Evolutionary conservation across 1,284 basidiomycete genomes (phyloP).

Genomic region (Tilletia setariae): DNA sequence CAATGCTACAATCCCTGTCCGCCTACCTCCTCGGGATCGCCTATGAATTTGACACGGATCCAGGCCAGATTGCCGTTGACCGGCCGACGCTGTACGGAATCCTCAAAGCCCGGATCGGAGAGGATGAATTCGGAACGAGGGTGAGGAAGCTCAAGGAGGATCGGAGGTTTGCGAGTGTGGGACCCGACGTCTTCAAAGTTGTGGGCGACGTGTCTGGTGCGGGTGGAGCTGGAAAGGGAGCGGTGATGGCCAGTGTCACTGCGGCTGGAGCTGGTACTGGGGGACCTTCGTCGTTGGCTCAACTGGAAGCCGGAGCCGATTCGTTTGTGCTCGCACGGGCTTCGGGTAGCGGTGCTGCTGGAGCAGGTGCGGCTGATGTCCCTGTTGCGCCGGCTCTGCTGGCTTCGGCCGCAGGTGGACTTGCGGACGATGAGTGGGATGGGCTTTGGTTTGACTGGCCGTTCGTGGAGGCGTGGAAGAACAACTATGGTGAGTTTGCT

Average conservation of each 20-base stretch:
- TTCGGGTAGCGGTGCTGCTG: slow-evolving; percentile 17
- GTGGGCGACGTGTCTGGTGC: not conserved
- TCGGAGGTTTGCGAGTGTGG: slow-evolving; percentile 80
- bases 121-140: slow-evolving; percentile 82
- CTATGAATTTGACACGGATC: slow-evolving; percentile 60
- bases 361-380: slow-evolving; percentile 24
- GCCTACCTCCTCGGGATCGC: slow-evolving; percentile 87
- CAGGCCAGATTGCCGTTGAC: slow-evolving; percentile 34
- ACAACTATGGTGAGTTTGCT: slow-evolving; percentile 79
- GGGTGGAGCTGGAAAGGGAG: not conserved
- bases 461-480: slow-evolving; percentile 97
- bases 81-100: slow-evolving; percentile 63
- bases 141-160: slow-evolving; percentile 84
- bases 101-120: slow-evolving; percentile 71
- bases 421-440: slow-evolving; percentile 65
- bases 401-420: not conserved
- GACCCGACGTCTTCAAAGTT: slow-evolving; percentile 66
- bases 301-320: slow-evolving; percentile 1
- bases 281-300: not conserved
- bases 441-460: slow-evolving; percentile 98
- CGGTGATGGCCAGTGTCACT: too few species aligned
- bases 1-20: slow-evolving; percentile 82
- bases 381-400: not conserved
- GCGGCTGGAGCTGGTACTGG: not conserved
- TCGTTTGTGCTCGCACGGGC: slow-evolving; percentile 49